These are phyloP conservation scores for Craspedostauros australis DNA, from an alignment of 108 stramenopile species.

Conservation along the genomic window DNA sequence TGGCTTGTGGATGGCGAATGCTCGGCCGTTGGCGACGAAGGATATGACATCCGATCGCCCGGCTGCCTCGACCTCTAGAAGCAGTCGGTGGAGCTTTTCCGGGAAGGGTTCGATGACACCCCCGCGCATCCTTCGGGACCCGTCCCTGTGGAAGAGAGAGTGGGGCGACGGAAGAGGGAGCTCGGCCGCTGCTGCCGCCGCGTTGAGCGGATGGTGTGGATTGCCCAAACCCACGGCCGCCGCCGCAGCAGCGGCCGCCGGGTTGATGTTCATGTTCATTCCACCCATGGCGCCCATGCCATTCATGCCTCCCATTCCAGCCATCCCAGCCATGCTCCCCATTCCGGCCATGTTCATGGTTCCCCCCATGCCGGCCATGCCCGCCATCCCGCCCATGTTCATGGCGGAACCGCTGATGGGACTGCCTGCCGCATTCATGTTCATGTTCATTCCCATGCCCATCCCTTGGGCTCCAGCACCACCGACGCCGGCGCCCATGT, in stretches of 20 bases:
- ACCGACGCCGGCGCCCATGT: too few species aligned
- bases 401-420: too few species aligned
- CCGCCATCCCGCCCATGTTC: conserved; percentile 17
- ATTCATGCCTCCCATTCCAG: conserved; percentile 8
- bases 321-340: conserved; percentile 12
- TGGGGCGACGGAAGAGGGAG: conserved; percentile 26
- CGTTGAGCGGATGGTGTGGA: conserved; percentile 13
- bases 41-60: conserved; percentile 61
- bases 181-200: background rate
- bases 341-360: conserved; percentile 7
- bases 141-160: conserved; percentile 30
- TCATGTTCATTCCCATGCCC: too few species aligned
- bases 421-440: too few species aligned
- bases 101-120: conserved; percentile 57
- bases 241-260: too few species aligned
- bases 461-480: too few species aligned
- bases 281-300: too few species aligned
- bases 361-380: conserved; percentile 1
- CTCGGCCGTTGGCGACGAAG: conserved; percentile 63
- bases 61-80: conserved; percentile 56
- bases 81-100: conserved; percentile 61
- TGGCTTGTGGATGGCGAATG: conserved; percentile 66
- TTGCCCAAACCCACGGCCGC: conserved; percentile 10
- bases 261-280: too few species aligned
- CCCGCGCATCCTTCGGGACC: conserved; percentile 39